phyloP scores from a whole-genome alignment of 345 rosid species.

The Gossypioides kirkii region DNA sequence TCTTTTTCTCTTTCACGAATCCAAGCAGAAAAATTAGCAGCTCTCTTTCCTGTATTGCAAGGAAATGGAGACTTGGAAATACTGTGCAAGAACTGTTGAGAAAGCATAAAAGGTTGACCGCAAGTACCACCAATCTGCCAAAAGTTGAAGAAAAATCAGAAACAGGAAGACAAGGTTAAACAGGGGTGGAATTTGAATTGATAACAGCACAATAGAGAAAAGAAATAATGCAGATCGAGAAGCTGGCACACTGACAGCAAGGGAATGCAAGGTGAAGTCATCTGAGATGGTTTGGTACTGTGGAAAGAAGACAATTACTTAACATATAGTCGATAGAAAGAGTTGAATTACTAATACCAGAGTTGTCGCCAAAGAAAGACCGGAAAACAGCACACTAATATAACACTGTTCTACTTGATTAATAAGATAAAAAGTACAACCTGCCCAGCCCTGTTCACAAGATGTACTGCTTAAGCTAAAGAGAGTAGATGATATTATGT shows the following conservation, averaged over 20 bases:
- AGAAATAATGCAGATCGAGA: neutral
- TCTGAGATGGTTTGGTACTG: neutral
- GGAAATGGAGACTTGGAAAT: conserved; percentile 78
- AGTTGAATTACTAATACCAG: neutral
- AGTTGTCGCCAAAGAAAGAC: neutral
- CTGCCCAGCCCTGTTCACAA: neutral
- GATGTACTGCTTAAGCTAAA: neutral
- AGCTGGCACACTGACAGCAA: neutral
- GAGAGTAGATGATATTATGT: neutral
- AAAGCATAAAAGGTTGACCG: conserved; percentile 71
- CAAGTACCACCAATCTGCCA: conserved; percentile 83
- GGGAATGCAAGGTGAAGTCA: neutral
- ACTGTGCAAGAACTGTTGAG: conserved; percentile 71
- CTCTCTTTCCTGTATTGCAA: conserved; percentile 69
- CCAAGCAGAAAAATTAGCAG: conserved; percentile 70
- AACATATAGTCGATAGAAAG: neutral
- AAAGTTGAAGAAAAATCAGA: conserved; percentile 16
- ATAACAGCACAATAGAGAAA: neutral
- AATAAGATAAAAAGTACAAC: neutral
- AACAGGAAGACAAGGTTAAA: conserved; percentile 11
- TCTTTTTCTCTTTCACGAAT: conserved; percentile 55
- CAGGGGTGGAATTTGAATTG: neutral
- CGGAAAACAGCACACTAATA: neutral
- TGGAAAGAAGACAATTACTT: neutral
- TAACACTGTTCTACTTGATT: neutral